Base-by-base conservation (phyloP, 2,329 filamentous ascomycete genomes). In the Orbilia javanica region DNA sequence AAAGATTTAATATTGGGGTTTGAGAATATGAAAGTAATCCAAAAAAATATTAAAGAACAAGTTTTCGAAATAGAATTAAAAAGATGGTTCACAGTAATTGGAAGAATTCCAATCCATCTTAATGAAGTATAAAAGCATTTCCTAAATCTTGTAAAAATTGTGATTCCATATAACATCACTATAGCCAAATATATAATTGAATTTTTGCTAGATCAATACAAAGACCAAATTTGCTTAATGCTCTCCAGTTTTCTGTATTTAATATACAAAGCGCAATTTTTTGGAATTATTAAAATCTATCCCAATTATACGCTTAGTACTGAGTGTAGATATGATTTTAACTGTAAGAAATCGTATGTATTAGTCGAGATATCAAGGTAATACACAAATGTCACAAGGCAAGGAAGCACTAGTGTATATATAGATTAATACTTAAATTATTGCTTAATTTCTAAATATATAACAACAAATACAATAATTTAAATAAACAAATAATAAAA, bases 231-330 rank as follows among this genome's bases (percentile, higher is more conserved):
- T 20, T 11, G n/a, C 27, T 31, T 36, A 13, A 69, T 69, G 50
- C 52, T 69, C 36, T 46, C 65, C n/a, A 69, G 65, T n/a, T 69
- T 60, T 39, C 65, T 52, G 0, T 69, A 52, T 48, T 69, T 52
- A 8, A 69, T 52, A 1, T 69, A 52, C 15, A 31, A 50, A 36
- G 65, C 27, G 15, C 20, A 39, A n/a, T 25, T 69, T 4, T 36
- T n/a, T n/a, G 36, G 52, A 5, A 13, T 34, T 25, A 18, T 57
- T n/a, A 60, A 34, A 15, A 44, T 20, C 31, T 15, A 15, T 22
- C 6, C 42, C 2, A 11, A 62, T 6, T 15, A 39, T 62, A 27
- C 18, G 13, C 18, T 22, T 5, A 20, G 29, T 6, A 5, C 36
- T 4, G 57, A 46, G 29, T 36, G 11, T 36, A 36, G 31, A 11